Evolutionary conservation across 495 filamentous ascomycete species (phyloP), one percentile per base, ranked within the genome.

Genomic region (Neurospora sp.): DNA sequence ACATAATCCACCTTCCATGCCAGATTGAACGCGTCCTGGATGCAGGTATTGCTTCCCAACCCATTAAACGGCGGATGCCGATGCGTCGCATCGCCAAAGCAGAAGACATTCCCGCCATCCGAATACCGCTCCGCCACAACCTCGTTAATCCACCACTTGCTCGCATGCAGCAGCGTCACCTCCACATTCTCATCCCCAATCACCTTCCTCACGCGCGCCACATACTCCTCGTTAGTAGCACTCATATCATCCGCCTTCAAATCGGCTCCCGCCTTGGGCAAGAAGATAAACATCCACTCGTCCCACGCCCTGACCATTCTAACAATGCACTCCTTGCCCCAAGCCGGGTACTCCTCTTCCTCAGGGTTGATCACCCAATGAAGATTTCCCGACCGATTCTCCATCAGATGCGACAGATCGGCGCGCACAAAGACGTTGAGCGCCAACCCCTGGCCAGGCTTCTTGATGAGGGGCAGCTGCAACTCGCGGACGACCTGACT

Each of bases 381-480:
- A 37, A 90, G 82, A 74, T 89, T 89, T 0, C 88, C 88, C 17
- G 79, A 80, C 0, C 88, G 82, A 66, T 84, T 77, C 59, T 81
- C 70, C 72, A 90, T 79, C 13, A 86, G 75, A 59, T 86, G 82
- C 4, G 85, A 84, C 19, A 90, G 76, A 72, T 90, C 88, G 5
- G 83, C 86, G 66, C 85, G 83, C 13, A 88, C 78, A 3, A 86
- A 82, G 3, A 89, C 78, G 69, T 89, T 89, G 71, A 87, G 82
- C 0, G 87, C 87, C 28, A 87, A 74, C 1, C 87, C 87, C 71
- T 88, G 86, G 2, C 85, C 85, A 0, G 87, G 87, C 72, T 85
- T 82, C 71, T 84, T 83, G 45, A 83, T 79, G 54, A 89, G 78
- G 1, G 86, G 85, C 28, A 88, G 82, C 11, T 80, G 75, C 0